Conservation (phyloP, 176 grass and related monocot genomes). For the Saccharum spontaneum region DNA sequence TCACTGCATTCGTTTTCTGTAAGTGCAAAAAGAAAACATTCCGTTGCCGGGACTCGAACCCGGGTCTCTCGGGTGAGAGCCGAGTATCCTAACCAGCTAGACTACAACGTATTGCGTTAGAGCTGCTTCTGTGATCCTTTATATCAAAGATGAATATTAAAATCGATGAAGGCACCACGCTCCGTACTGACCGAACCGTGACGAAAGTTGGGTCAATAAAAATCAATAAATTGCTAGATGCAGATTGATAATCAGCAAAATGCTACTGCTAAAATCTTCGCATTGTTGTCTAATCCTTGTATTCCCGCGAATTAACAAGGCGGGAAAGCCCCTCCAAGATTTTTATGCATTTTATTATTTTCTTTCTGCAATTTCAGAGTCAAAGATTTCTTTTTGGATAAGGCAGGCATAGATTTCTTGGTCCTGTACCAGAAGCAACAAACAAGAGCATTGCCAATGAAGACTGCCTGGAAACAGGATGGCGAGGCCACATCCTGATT, state of each 20-base stretch:
- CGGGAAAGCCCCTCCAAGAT: neutral
- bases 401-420: neutral
- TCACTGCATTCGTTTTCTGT: neutral
- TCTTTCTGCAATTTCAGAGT: neutral
- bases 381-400: no score
- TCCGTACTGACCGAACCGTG: no score
- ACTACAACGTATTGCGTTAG: constrained; percentile 19
- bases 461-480: no score
- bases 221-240: no score
- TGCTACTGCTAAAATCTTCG: neutral
- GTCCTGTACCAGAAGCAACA: neutral
- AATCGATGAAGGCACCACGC: no score
- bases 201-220: no score
- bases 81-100: constrained; percentile 96
- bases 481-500: no score
- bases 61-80: constrained; percentile 80
- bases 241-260: no score
- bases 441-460: neutral
- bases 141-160: no score
- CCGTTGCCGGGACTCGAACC: constrained; percentile 52
- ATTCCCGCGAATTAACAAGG: neutral
- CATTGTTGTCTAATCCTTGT: neutral
- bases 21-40: neutral
- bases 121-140: no score
- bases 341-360: neutral